Conservation (phyloP, 2,329 filamentous ascomycete species). For the Curvularia lunata region DNA sequence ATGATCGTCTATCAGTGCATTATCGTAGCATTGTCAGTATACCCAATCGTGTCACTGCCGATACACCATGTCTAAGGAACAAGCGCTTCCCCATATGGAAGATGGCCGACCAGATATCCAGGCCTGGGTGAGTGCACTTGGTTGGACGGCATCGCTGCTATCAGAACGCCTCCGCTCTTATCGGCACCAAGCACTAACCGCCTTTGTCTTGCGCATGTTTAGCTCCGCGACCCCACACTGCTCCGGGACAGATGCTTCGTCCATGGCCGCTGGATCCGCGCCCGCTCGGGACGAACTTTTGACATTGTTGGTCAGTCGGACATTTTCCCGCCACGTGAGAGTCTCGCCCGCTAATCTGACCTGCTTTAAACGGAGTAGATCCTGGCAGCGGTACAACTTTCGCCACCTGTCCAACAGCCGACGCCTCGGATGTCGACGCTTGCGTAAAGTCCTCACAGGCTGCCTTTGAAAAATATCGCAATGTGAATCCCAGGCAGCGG, state of each 20-base stretch:
- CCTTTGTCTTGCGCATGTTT: background rate
- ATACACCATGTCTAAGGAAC: background rate
- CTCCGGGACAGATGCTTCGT: background rate
- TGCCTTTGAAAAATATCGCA: conserved; percentile 1
- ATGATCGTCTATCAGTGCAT: background rate
- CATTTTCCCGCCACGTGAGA: background rate
- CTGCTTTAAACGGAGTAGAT: background rate
- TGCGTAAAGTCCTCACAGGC: conserved; percentile 1
- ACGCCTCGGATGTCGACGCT: conserved; percentile 4
- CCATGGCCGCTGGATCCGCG: background rate
- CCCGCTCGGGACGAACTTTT: background rate
- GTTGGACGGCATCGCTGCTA: background rate
- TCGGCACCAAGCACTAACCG: background rate
- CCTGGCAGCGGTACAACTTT: background rate
- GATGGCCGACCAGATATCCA: background rate
- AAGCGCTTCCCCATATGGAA: background rate
- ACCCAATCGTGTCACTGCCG: background rate
- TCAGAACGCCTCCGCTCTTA: background rate
- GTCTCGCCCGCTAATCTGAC: background rate
- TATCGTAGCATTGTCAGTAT: background rate
- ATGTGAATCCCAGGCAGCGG: background rate
- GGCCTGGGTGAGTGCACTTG: background rate
- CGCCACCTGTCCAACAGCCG: background rate
- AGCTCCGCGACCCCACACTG: background rate
- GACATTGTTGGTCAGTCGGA: background rate